These are phyloP conservation scores for Plantago coronopus DNA, from an alignment of 305 asterid species.

Conservation along the genomic window DNA sequence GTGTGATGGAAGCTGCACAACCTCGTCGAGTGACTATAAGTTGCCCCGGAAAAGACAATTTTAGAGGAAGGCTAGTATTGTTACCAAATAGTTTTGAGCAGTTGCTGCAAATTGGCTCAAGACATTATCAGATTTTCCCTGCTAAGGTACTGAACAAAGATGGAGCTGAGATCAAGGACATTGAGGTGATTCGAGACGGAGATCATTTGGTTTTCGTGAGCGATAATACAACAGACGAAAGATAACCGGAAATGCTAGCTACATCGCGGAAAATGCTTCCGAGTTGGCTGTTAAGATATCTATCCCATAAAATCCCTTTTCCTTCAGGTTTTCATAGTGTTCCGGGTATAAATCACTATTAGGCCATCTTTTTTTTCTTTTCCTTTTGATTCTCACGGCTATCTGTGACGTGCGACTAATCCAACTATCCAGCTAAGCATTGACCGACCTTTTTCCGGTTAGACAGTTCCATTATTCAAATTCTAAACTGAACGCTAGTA, in stretches of 20 bases:
- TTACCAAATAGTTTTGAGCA: conserved; percentile 54
- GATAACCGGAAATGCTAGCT: background rate
- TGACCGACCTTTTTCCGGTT: no score
- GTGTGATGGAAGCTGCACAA: conserved; percentile 3
- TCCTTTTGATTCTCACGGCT: no score
- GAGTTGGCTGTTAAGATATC: no score
- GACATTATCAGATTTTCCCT: conserved; percentile 40
- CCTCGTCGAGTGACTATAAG: conserved; percentile 50
- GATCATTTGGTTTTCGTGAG: conserved; percentile 58
- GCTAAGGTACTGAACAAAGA: conserved; percentile 40
- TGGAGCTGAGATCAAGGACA: conserved; percentile 60
- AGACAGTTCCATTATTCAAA: no score
- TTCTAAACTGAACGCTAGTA: no score
- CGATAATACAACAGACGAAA: conserved; percentile 13
- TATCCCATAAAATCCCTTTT: no score
- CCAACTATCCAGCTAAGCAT: no score
- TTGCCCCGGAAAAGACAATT: conserved; percentile 76
- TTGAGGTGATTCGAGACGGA: conserved; percentile 65
- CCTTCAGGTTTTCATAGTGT: no score
- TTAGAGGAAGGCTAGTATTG: conserved; percentile 46
- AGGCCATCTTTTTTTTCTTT: no score
- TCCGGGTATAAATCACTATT: no score
- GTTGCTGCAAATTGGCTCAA: conserved; percentile 39
- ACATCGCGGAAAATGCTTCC: no score
- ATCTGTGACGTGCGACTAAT: no score